A percentile compares a stretch with the other conserved stretches of the same genome.
phyloP scores from a whole-genome alignment of 2,329 filamentous ascomycete genomes.

The Sporothrix humicola region DNA sequence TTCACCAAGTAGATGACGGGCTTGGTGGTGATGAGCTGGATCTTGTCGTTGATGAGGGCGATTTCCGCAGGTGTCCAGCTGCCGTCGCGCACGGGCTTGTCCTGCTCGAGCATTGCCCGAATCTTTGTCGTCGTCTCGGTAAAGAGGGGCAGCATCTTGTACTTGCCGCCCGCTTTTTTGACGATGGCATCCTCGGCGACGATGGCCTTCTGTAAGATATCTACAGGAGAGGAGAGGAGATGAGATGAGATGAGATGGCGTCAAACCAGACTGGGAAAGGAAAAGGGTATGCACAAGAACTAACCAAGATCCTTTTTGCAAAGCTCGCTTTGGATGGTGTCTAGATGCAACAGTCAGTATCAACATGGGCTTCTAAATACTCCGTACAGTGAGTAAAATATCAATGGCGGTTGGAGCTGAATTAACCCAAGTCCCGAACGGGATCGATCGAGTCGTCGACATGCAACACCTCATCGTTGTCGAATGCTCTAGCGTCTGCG shows the following conservation, averaged over 20 bases:
- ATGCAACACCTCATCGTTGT: conserved; percentile 53
- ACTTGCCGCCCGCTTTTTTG: conserved; percentile 52
- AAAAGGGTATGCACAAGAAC: conserved; percentile 25
- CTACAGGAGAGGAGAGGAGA: conserved; percentile 36
- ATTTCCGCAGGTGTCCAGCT: conserved; percentile 52
- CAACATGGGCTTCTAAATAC: conserved; percentile 14
- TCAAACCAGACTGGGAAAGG: neutral
- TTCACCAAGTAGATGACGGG: conserved; percentile 54
- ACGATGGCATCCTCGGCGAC: conserved; percentile 50
- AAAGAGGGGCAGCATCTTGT: conserved; percentile 54
- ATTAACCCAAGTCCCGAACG: conserved; percentile 50
- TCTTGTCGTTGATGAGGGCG: conserved; percentile 54
- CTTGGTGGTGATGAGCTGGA: conserved; percentile 54
- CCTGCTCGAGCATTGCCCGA: conserved; percentile 48
- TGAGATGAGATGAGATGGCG: neutral
- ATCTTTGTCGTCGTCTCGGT: conserved; percentile 52
- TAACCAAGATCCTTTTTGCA: conserved; percentile 50
- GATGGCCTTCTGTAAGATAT: conserved; percentile 50
- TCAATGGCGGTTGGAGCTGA: conserved; percentile 11
- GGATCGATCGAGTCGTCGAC: conserved; percentile 56
- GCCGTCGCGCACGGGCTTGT: conserved; percentile 51
- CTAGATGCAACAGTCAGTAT: conserved; percentile 39
- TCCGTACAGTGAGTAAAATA: neutral
- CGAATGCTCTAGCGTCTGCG: conserved; percentile 47
- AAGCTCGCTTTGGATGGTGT: conserved; percentile 49